Conservation (phyloP, 495 filamentous ascomycete genomes). For the Lophiostoma macrostomum region DNA sequence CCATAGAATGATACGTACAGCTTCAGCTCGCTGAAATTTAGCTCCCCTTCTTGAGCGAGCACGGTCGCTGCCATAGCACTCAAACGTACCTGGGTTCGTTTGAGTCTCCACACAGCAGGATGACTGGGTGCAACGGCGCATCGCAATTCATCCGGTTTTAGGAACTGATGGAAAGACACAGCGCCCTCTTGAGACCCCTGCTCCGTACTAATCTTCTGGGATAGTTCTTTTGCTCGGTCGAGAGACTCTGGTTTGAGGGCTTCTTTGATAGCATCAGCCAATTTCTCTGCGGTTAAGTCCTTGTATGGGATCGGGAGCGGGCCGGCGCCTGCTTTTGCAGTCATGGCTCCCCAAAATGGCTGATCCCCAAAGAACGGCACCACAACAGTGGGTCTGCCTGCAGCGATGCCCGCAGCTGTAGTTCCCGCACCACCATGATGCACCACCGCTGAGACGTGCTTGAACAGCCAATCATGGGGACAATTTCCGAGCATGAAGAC, state of each 20-base stretch:
- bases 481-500: constrained; percentile 59
- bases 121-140: constrained; percentile 38
- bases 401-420: constrained; percentile 58
- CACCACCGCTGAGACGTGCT: constrained; percentile 58
- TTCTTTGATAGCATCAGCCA: constrained; percentile 44
- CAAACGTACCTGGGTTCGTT: constrained; percentile 38
- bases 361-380: constrained; percentile 68
- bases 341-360: constrained; percentile 58
- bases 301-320: constrained; percentile 48
- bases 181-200: constrained; percentile 40
- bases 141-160: constrained; percentile 41
- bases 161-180: constrained; percentile 43
- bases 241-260: constrained; percentile 41
- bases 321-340: constrained; percentile 51
- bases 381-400: constrained; percentile 58
- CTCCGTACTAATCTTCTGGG: constrained; percentile 43
- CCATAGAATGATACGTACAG: constrained; percentile 24
- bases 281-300: constrained; percentile 43
- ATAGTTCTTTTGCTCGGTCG: constrained; percentile 40
- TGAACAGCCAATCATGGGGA: constrained; percentile 66
- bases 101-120: constrained; percentile 42
- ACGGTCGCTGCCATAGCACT: constrained; percentile 43
- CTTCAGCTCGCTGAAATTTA: constrained; percentile 43
- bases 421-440: constrained; percentile 68
- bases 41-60: constrained; percentile 39